Conservation (phyloP, 495 filamentous ascomycete genomes). For the Penicillium odoratum region DNA sequence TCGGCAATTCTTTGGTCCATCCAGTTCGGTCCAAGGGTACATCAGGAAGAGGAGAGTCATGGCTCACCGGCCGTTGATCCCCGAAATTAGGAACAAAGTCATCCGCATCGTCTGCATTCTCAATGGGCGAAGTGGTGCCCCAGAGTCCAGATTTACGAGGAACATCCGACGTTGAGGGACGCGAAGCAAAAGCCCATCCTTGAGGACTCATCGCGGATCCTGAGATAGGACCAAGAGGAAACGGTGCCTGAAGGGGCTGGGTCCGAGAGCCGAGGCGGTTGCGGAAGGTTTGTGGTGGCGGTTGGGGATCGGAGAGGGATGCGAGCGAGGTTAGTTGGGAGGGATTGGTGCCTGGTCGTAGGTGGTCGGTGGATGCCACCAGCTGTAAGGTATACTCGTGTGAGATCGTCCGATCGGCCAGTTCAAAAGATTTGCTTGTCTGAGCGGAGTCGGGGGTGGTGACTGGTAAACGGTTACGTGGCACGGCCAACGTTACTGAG, state of each 20-base stretch:
- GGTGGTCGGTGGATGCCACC: slow-evolving; percentile 77
- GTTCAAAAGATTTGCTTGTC: slow-evolving; percentile 13
- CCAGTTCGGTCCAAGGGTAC: slow-evolving; percentile 11
- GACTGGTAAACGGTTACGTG: slow-evolving; percentile 51
- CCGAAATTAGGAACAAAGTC: slow-evolving; percentile 42
- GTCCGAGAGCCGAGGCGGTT: slow-evolving; percentile 31
- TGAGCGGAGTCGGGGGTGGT: slow-evolving; percentile 21
- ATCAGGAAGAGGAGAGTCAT: slow-evolving; percentile 18
- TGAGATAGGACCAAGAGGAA: slow-evolving; percentile 26
- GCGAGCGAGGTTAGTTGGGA: slow-evolving; percentile 29
- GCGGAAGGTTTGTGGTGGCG: slow-evolving; percentile 23
- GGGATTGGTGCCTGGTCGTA: slow-evolving; percentile 56
- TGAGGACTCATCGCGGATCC: slow-evolving; percentile 21
- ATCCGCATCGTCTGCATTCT: slow-evolving; percentile 21
- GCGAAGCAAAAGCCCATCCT: slow-evolving; percentile 28
- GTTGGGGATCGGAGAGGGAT: slow-evolving; percentile 28
- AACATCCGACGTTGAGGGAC: slow-evolving; percentile 19
- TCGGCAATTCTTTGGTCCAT: slow-evolving; percentile 32
- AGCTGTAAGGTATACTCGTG: slow-evolving; percentile 77
- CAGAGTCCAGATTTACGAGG: slow-evolving; percentile 36
- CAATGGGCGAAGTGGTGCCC: slow-evolving; percentile 28
- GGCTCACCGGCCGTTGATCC: slow-evolving; percentile 20
- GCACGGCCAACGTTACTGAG: slow-evolving; percentile 85
- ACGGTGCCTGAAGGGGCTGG: slow-evolving; percentile 27
- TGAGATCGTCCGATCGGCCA: slow-evolving; percentile 37